Evolutionary conservation across 768 basidiomycete genomes (phyloP).

Genomic region (Boletus rufocinnamomeus): DNA sequence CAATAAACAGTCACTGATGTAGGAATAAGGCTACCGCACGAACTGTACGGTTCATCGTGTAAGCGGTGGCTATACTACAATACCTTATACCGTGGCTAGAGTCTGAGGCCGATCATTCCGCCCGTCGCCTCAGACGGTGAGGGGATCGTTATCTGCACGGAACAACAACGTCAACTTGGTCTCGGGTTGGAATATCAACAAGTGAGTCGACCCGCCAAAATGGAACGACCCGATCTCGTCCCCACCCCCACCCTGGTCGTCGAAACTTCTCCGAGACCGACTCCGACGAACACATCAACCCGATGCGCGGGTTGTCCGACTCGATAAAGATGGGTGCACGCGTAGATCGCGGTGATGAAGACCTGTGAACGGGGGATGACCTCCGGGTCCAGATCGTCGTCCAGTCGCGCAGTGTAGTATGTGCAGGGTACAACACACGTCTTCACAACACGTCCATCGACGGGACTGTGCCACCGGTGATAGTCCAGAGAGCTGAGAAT

Average conservation of each 20-base stretch:
- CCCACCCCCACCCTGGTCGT: constrained; percentile 59
- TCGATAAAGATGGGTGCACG: constrained; percentile 61
- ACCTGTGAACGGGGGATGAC: constrained; percentile 4
- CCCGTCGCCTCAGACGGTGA: neutral
- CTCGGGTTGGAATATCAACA: constrained; percentile 45
- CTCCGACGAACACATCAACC: constrained; percentile 56
- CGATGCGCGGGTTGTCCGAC: constrained; percentile 53
- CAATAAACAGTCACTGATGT: too few relatives aligned
- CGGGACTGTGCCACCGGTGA: constrained; percentile 55
- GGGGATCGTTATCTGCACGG: constrained; percentile 11
- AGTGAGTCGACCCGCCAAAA: constrained; percentile 59
- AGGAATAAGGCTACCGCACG: too few relatives aligned
- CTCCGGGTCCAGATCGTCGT: constrained; percentile 29
- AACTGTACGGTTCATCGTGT: too few relatives aligned
- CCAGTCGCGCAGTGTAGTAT: constrained; percentile 46
- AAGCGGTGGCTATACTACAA: too few relatives aligned
- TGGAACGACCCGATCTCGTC: constrained; percentile 65
- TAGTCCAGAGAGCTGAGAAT: constrained; percentile 46
- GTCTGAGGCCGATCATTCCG: neutral
- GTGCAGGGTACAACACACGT: constrained; percentile 50
- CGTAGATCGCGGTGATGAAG: constrained; percentile 48
- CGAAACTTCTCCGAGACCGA: constrained; percentile 66
- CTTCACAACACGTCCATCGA: constrained; percentile 45
- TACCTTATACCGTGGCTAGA: too few relatives aligned
- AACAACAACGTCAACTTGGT: constrained; percentile 26